Conservation (phyloP, 2,329 filamentous ascomycete genomes). For the Diplocarpon mali region DNA sequence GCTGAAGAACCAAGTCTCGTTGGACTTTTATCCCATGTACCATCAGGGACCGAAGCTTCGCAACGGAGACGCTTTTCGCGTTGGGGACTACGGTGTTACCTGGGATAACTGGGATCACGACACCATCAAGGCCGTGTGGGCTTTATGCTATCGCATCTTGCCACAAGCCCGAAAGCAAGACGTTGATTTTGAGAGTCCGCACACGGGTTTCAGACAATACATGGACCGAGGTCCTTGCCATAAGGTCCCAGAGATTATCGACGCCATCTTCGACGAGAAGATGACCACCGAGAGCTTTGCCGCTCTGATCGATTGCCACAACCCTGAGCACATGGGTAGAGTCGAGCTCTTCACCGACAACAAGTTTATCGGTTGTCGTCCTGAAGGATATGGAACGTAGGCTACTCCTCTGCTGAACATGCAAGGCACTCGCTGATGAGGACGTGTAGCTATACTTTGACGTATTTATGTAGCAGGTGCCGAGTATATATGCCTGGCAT, state of each 20-base stretch:
- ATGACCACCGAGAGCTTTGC: conserved; percentile 3
- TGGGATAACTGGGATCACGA: conserved; percentile 22
- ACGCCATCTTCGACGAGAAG: conserved; percentile 5
- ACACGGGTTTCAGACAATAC: conserved; percentile 20
- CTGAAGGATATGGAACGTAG: conserved; percentile 1
- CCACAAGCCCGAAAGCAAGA: conserved; percentile 12
- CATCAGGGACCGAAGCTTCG: conserved; percentile 13
- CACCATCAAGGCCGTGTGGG: conserved; percentile 19
- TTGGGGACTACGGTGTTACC: conserved; percentile 17
- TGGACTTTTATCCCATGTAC: conserved; percentile 24
- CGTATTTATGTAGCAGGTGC: neutral
- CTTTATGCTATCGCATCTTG: conserved; percentile 11
- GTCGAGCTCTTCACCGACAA: neutral
- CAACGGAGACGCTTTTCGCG: neutral
- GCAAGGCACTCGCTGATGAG: neutral
- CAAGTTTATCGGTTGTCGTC: neutral
- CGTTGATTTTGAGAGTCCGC: conserved; percentile 12
- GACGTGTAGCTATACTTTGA: neutral
- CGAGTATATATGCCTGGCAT: neutral
- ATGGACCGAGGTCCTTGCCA: conserved; percentile 19
- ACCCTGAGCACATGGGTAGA: conserved; percentile 1
- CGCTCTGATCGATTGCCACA: conserved; percentile 12
- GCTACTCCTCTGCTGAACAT: neutral
- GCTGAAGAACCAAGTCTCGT: conserved; percentile 13
- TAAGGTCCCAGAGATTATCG: conserved; percentile 15